Evolutionary conservation across 2,329 filamentous ascomycete genomes (phyloP).

Genomic region (Fusarium luffae): DNA sequence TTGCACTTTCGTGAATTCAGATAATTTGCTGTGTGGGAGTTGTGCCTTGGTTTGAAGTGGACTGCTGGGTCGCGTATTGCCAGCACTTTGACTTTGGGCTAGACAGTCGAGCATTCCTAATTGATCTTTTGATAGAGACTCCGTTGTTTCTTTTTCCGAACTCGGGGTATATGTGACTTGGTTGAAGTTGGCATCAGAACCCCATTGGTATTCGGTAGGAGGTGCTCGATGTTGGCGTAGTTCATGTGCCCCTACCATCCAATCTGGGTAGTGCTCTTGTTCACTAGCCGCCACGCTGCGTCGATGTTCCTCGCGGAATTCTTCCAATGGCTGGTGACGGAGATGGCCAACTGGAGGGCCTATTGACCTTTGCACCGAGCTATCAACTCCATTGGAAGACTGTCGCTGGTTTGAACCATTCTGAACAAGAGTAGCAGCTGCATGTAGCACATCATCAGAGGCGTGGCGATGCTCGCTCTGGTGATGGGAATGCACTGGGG

Average conservation of each 20-base stretch:
- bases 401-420: slow-evolving; percentile 51
- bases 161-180: slow-evolving; percentile 67
- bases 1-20: slow-evolving; percentile 49
- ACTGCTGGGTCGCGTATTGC: slow-evolving; percentile 69
- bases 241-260: slow-evolving; percentile 53
- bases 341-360: slow-evolving; percentile 55
- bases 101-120: slow-evolving; percentile 68
- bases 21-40: slow-evolving; percentile 29
- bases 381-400: slow-evolving; percentile 43
- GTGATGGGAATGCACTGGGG: slow-evolving; percentile 41
- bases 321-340: slow-evolving; percentile 56
- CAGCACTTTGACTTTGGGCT: slow-evolving; percentile 66
- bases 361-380: slow-evolving; percentile 41
- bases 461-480: slow-evolving; percentile 48
- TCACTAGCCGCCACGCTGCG: slow-evolving; percentile 48
- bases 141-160: slow-evolving; percentile 66
- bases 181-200: slow-evolving; percentile 74
- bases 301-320: slow-evolving; percentile 55
- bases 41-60: slow-evolving; percentile 52
- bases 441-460: slow-evolving; percentile 66
- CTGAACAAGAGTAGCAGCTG: slow-evolving; percentile 64
- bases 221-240: slow-evolving; percentile 49
- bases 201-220: slow-evolving; percentile 68
- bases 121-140: slow-evolving; percentile 66
- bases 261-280: slow-evolving; percentile 55